Base-by-base conservation (phyloP, 768 basidiomycete genomes). In the Russula ochroleuca region DNA sequence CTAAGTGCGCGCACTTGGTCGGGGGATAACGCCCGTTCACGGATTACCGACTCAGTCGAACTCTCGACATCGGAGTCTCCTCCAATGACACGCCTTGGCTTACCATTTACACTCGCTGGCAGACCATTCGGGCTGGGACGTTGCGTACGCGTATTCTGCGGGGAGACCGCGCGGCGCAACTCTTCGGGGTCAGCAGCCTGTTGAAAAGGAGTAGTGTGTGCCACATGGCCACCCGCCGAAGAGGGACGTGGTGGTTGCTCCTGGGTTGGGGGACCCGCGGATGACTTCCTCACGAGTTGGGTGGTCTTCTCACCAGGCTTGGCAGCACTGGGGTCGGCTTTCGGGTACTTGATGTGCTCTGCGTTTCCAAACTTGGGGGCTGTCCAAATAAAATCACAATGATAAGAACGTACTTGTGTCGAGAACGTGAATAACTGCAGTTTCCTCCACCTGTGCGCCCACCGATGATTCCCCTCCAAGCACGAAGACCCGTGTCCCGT, bases 381-480 rank as follows among this genome's bases (percentile, higher is more conserved):
- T 23, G 52, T 28, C 23, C 5, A 23, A 41, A 54, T 5, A 40
- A 40, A 55, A 49, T n/a, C 40, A 55, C 19, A 6, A 37, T 35
- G 35, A 49, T 15, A 23, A n/a, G 57, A 66, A 85, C 92, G 67
- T 65, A 95, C 95, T 93, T 9, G 96, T 98, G 74, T 99, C 97
- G 64, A 99, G 81, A 62, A 97, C 85, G 72, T 98, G 91, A n/a
- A 96, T 83, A 54, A 90, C 71, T 23, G 80, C 82, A 11, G 88
- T 85, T 74, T 98, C 93, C 59, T 97, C 95, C 9, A 81, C 78
- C 69, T 85, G 85, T 41, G 82, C 74, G 17, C 87, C 82, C 43
- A 86, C 79, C 73, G 89, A 87, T 1, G 92, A 92, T 76, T 98
- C 97, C 19, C 97, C 97, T 47, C 97, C 97, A 17, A 99, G 82